Percentiles rank a stretch among this genome's conserved stretches.
These are phyloP conservation scores for Cladophialophora immunda DNA, from an alignment of 2,329 filamentous ascomycete genomes.

Conservation along the genomic window DNA sequence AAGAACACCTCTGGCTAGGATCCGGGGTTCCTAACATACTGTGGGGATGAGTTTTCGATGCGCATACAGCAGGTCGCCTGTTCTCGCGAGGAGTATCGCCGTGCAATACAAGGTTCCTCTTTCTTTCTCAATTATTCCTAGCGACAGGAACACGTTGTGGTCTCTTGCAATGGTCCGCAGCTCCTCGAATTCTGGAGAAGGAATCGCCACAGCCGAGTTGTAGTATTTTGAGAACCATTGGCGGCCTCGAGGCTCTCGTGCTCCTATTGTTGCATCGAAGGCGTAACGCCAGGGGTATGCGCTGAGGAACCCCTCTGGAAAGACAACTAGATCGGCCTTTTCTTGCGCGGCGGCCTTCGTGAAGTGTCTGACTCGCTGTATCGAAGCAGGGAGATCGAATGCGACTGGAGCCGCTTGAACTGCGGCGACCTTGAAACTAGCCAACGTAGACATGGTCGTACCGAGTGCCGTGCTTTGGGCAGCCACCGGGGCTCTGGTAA, in stretches of 20 bases:
- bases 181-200: conserved; percentile 59
- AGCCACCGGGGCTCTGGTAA: background rate
- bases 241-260: conserved; percentile 72
- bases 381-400: conserved; percentile 12
- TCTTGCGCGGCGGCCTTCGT: conserved; percentile 69
- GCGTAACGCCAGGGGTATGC: conserved; percentile 83
- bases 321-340: conserved; percentile 75
- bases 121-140: conserved; percentile 78
- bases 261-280: conserved; percentile 79
- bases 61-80: conserved; percentile 77
- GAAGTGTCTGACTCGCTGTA: conserved; percentile 34
- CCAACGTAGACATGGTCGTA: background rate
- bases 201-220: conserved; percentile 72
- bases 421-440: conserved; percentile 17
- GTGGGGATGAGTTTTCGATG: conserved; percentile 70
- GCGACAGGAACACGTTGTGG: conserved; percentile 81
- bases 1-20: background rate
- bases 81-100: conserved; percentile 81
- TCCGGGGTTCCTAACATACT: background rate
- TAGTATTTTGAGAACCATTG: conserved; percentile 87
- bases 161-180: conserved; percentile 78
- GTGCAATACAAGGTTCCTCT: conserved; percentile 85
- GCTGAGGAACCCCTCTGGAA: conserved; percentile 89
- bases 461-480: background rate
- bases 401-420: conserved; percentile 19